These are phyloP conservation scores for Marasmius tenuissimus DNA, from an alignment of 1,284 basidiomycete genomes.

Conservation along the genomic window DNA sequence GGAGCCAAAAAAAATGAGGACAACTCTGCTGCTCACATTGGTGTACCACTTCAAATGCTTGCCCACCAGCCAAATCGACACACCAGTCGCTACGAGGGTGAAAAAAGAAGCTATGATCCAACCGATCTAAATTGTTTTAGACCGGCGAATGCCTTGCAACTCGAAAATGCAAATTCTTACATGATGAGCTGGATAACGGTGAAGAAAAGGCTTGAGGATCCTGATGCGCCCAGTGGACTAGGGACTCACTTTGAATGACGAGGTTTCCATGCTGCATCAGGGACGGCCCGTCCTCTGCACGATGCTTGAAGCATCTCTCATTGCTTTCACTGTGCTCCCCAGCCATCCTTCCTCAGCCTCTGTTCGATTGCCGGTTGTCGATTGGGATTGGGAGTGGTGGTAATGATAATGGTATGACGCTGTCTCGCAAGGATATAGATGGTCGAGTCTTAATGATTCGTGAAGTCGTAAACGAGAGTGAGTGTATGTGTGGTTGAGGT, in stretches of 20 bases:
- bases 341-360: no score
- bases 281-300: slow-evolving; percentile 45
- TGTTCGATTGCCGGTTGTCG: no score
- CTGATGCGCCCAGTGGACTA: slow-evolving; percentile 5
- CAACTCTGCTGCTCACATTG: slow-evolving; percentile 42
- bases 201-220: slow-evolving; percentile 9
- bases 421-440: no score
- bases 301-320: slow-evolving; percentile 37
- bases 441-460: no score
- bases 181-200: slow-evolving; percentile 42
- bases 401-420: no score
- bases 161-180: slow-evolving; percentile 27
- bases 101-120: slow-evolving; percentile 72
- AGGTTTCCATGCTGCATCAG: slow-evolving; percentile 63
- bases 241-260: slow-evolving; percentile 54
- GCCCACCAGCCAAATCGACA: slow-evolving; percentile 71
- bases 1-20: background rate
- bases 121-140: slow-evolving; percentile 48
- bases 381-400: no score
- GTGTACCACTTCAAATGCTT: slow-evolving; percentile 77
- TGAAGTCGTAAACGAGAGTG: no score
- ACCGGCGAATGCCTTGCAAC: background rate
- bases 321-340: background rate
- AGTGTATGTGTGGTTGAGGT: no score
- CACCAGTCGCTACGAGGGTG: slow-evolving; percentile 50